Conservation (phyloP, 2,329 filamentous ascomycete genomes). For the Calonectria multiphialidica region DNA sequence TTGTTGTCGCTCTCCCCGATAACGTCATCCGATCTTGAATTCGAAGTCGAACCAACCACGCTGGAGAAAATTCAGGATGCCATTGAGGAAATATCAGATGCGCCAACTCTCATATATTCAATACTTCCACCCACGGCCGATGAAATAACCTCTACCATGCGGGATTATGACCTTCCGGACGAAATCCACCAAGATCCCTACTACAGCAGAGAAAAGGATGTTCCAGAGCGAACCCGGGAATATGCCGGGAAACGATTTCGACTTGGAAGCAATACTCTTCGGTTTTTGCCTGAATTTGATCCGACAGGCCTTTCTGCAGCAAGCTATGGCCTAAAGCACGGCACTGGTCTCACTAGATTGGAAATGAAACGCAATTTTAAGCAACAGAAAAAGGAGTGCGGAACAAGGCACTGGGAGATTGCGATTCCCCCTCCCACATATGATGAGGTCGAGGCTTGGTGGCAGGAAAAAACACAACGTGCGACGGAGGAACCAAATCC, state of each 20-base stretch:
- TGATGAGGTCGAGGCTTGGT: conserved; percentile 78
- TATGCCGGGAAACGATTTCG: conserved; percentile 91
- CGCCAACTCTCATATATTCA: conserved; percentile 39
- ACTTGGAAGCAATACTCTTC: conserved; percentile 79
- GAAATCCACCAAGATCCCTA: conserved; percentile 87
- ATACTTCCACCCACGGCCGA: conserved; percentile 42
- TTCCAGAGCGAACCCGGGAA: conserved; percentile 81
- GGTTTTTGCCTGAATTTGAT: conserved; percentile 86
- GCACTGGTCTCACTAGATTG: conserved; percentile 60
- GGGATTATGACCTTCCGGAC: conserved; percentile 61
- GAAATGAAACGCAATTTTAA: conserved; percentile 65
- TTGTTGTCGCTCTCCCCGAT: conserved; percentile 30
- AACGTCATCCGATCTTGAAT: conserved; percentile 22
- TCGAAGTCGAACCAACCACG: conserved; percentile 10
- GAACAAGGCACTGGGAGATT: conserved; percentile 78
- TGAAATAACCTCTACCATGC: conserved; percentile 36
- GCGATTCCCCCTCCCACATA: conserved; percentile 76
- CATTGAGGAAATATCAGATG: conserved; percentile 22
- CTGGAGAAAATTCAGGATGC: conserved; percentile 30
- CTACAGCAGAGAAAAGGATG: conserved; percentile 86
- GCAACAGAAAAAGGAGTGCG: conserved; percentile 64
- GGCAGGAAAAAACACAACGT: conserved; percentile 53
- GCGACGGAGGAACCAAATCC: conserved; percentile 11
- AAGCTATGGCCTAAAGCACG: conserved; percentile 64
- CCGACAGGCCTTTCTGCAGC: conserved; percentile 66